These are phyloP conservation scores for Pythium sukuiense DNA, from an alignment of 352 stramenopile genomes.

Conservation along the genomic window DNA sequence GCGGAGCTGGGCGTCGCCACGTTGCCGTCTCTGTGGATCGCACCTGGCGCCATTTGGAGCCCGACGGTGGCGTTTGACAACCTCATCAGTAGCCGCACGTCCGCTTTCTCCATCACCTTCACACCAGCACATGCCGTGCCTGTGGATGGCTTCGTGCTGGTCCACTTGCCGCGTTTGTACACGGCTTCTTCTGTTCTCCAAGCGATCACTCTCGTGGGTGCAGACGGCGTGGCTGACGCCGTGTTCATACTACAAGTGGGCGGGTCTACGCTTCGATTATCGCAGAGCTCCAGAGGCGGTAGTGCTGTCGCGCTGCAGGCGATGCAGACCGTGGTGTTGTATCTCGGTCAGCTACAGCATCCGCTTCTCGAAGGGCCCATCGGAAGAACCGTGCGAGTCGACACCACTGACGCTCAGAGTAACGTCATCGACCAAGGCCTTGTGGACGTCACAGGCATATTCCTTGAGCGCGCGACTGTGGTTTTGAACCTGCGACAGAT, in stretches of 20 bases:
- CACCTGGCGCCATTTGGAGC: constrained; percentile 36
- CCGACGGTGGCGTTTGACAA: constrained; percentile 19
- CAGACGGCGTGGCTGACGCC: constrained; percentile 7
- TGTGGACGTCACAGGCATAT: constrained; percentile 34
- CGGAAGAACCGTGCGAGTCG: constrained; percentile 41
- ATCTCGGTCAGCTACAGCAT: constrained; percentile 37
- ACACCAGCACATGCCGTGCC: constrained; percentile 39
- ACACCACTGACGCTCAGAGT: constrained; percentile 43
- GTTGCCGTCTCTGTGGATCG: constrained; percentile 35
- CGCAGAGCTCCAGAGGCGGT: constrained; percentile 19
- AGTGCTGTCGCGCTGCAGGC: constrained; percentile 12
- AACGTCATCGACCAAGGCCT: constrained; percentile 56
- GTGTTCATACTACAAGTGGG: not conserved
- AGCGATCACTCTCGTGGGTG: not conserved
- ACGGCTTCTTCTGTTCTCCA: constrained; percentile 19
- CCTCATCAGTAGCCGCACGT: constrained; percentile 40
- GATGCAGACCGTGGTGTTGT: constrained; percentile 34
- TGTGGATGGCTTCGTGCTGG: constrained; percentile 36
- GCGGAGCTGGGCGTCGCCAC: not conserved
- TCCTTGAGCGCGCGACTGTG: constrained; percentile 43
- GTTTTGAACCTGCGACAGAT: constrained; percentile 32
- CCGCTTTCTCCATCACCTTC: constrained; percentile 32
- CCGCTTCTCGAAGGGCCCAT: constrained; percentile 58
- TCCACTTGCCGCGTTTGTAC: constrained; percentile 61
- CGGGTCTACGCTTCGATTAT: constrained; percentile 7